phyloP scores from a whole-genome alignment of 2,329 filamentous ascomycete genomes.

The Arthrobotrys entomopaga region DNA sequence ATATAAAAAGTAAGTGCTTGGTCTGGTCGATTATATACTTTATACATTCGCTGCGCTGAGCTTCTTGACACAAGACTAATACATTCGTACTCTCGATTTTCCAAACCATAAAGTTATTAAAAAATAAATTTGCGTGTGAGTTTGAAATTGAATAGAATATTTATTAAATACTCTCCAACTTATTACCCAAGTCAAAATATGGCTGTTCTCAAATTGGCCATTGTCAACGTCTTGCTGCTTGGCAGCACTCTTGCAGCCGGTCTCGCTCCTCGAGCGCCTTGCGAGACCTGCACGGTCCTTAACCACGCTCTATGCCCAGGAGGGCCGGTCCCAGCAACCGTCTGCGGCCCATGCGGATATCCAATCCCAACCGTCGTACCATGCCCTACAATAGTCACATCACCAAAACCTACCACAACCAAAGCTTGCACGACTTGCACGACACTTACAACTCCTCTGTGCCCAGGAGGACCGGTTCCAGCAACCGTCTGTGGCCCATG shows the following conservation, averaged over 20 bases:
- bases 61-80: too few relatives aligned
- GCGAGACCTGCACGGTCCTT: slow-evolving; percentile 27
- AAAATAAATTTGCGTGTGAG: too few relatives aligned
- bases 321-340: slow-evolving; percentile 23
- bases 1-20: too few relatives aligned
- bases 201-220: not conserved
- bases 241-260: slow-evolving; percentile 25
- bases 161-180: too few relatives aligned
- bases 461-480: slow-evolving; percentile 37
- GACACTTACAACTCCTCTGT: slow-evolving; percentile 34
- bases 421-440: slow-evolving; percentile 21
- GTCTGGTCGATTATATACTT: too few relatives aligned
- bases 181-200: not conserved
- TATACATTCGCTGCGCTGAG: too few relatives aligned
- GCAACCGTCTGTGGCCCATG: slow-evolving; percentile 42
- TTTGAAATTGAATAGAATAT: too few relatives aligned
- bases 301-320: slow-evolving; percentile 29
- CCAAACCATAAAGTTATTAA: too few relatives aligned
- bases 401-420: too few relatives aligned
- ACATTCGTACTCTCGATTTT: too few relatives aligned
- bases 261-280: slow-evolving; percentile 24
- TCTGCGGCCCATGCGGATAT: slow-evolving; percentile 35
- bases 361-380: slow-evolving; percentile 29
- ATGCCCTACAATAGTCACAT: slow-evolving; percentile 38
- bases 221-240: slow-evolving; percentile 14